A percentile compares a stretch with the other conserved stretches of the same genome.
Evolutionary conservation across 495 filamentous ascomycete species (phyloP).

Genomic region (Evernia prunastri): DNA sequence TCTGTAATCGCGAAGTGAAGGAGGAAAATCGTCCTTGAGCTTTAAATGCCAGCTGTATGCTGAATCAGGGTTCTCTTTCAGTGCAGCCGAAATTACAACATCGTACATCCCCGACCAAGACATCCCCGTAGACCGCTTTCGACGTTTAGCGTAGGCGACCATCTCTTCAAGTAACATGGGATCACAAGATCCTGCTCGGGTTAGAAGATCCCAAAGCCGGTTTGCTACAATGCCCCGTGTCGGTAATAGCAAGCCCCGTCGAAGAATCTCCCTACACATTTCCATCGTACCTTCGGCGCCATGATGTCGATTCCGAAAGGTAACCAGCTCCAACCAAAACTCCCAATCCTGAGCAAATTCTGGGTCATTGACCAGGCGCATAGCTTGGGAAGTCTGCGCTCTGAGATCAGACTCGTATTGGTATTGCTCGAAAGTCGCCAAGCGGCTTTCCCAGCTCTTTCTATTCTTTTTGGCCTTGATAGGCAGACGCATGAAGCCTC

Average conservation of each 20-base stretch:
- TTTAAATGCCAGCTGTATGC: constrained; percentile 45
- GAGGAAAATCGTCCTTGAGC: constrained; percentile 30
- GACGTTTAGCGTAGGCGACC: constrained; percentile 47
- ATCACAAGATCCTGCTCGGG: constrained; percentile 44
- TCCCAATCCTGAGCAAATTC: constrained; percentile 39
- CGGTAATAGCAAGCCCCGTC: constrained; percentile 44
- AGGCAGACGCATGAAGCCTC: neutral
- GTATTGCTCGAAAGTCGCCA: constrained; percentile 13
- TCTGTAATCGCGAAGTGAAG: constrained; percentile 34
- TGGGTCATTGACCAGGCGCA: constrained; percentile 14
- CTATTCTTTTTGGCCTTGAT: neutral
- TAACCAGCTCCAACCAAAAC: constrained; percentile 60
- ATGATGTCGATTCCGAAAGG: constrained; percentile 53
- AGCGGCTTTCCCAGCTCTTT: constrained; percentile 1
- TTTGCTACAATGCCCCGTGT: constrained; percentile 42
- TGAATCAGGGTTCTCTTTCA: constrained; percentile 32
- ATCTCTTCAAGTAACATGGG: constrained; percentile 44
- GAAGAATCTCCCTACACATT: constrained; percentile 58
- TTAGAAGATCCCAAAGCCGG: constrained; percentile 51
- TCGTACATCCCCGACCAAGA: constrained; percentile 46
- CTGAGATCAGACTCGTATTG: constrained; percentile 11
- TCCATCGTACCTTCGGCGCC: constrained; percentile 50
- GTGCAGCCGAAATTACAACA: constrained; percentile 42
- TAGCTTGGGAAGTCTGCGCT: neutral
- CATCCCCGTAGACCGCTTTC: constrained; percentile 40